Evolutionary conservation across 345 rosid genomes (phyloP), one percentile per base, ranked within the genome.

Genomic region (Raphanus raphanistrum): DNA sequence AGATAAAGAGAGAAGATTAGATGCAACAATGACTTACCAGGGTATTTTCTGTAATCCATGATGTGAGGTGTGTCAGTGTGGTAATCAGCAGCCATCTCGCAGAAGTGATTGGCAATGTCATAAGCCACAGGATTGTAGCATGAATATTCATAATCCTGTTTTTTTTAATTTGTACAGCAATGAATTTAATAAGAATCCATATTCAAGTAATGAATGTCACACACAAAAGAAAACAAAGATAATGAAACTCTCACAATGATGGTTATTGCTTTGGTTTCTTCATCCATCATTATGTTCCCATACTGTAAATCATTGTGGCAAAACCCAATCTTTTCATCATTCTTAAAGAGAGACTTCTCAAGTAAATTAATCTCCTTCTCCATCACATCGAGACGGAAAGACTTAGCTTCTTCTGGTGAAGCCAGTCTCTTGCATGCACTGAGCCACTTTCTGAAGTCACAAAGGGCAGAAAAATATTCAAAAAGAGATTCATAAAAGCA

Each of bases 211-310:
- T 21, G 21, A 58, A 28, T 32, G 73, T 25, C 11, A 78, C 8
- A 64, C 15, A 29, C 29, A 10, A 10, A 58, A 57, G 0, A 9
- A 25, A 63, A 28, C 31, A n/a, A 38, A 32, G n/a, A 43, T 8
- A 25, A 48, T 66, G 73, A 64, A 79, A 76, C 83, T n/a, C 94
- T 89, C 81, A 92, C 98, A 74, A 95, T 92, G 81, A 95, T 80
- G 76, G 97, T 95, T 66, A 95, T 87, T 41, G 91, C 77, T 86
- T 82, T 91, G 35, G 97, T 87, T 75, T 82, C 88, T 83, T 92
- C 97, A 52, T 91, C 96, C 72, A 95, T 83, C 99, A 95, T 95
- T 68, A 95, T 89, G 87, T 95, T 95, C n/a, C 97, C 99, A 77
- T 89, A 95, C 76, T 92, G 98, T 66, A 92, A 83, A 85, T 95